phyloP scores from a whole-genome alignment of 208 protist genomes.

The Naegleria fowleri region DNA sequence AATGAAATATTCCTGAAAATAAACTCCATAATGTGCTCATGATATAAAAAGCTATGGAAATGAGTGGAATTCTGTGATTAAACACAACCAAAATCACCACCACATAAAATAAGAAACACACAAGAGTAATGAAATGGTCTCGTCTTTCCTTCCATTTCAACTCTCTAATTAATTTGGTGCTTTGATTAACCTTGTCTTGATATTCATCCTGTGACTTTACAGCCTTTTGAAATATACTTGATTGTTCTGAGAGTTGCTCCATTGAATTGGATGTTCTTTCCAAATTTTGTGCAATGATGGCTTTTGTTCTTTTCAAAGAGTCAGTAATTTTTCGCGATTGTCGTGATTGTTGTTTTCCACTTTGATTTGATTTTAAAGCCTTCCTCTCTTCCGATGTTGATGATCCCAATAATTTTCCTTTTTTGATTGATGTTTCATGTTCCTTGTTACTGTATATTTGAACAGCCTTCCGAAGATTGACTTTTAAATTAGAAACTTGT shows the following conservation, averaged over 20 bases:
- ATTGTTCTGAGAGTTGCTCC: neutral
- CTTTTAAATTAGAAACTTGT: neutral
- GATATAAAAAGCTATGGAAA: neutral
- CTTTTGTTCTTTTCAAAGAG: neutral
- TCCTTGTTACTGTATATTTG: neutral
- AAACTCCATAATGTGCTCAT: neutral
- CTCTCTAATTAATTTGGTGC: neutral
- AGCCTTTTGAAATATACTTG: neutral
- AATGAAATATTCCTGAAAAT: neutral
- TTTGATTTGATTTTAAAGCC: neutral
- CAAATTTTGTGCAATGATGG: neutral
- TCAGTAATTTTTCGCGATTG: neutral
- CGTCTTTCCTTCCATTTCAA: constrained; percentile 2
- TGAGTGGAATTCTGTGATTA: neutral
- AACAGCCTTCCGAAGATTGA: neutral
- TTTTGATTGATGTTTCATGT: neutral
- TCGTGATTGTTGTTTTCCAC: neutral
- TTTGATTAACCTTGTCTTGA: neutral
- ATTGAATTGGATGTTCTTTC: neutral
- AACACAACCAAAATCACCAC: neutral
- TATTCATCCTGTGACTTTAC: neutral
- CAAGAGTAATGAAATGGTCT: neutral
- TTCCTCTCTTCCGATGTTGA: neutral
- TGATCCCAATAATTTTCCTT: neutral
- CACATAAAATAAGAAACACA: neutral